Evolutionary conservation across 768 basidiomycete species (phyloP), one percentile per base, ranked within the genome.

Genomic region (Boletus sp.): DNA sequence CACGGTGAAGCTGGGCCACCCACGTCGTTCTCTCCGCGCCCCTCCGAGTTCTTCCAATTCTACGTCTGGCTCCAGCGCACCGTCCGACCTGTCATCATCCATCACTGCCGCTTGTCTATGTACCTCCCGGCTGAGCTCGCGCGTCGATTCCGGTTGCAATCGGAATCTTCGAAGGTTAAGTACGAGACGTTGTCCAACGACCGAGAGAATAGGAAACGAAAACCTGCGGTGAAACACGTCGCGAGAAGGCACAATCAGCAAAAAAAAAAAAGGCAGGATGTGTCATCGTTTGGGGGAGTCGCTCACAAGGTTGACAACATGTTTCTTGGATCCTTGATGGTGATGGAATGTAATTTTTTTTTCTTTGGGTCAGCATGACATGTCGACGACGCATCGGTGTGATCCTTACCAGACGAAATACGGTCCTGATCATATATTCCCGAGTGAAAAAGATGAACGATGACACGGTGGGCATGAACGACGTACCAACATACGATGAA

Each of bases 131-230:
- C 47, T 64, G 21, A 67, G 3, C 11, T 68, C 49, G 44, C 37
- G 38, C 2, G 48, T 64, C 37, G 53, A 38, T 30, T 61, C 47
- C 0, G 43, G 45, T 1, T 5, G 47, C 19, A 25, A 15, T 21
- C 45, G 53, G 4, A 63, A 58, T 57, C 37, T 27, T 13, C 50
- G 54, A 15, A 61, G 60, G 51, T 61, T 68, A 51, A 61, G 54
- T 33, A 59, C 63, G 49, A 61, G 66, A 43, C 59, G 70, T 54
- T 55, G 69, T 47, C 51, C 68, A 45, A 55, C 52, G 38, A 66
- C 17, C 2, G 49, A 35, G 9, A 64, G 13, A 7, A 64, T 13
- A 1, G 61, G 55, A 15, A 21, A 47, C 23, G 61, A 47, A 4
- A 60, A 0, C 25, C 64, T 64, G 38, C 8, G 13, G 33, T 3